Percentiles rank a stretch among this genome's conserved stretches.
These are phyloP conservation scores for Ogataea ganodermae DNA, from an alignment of 805 yeast genomes.

Conservation along the genomic window DNA sequence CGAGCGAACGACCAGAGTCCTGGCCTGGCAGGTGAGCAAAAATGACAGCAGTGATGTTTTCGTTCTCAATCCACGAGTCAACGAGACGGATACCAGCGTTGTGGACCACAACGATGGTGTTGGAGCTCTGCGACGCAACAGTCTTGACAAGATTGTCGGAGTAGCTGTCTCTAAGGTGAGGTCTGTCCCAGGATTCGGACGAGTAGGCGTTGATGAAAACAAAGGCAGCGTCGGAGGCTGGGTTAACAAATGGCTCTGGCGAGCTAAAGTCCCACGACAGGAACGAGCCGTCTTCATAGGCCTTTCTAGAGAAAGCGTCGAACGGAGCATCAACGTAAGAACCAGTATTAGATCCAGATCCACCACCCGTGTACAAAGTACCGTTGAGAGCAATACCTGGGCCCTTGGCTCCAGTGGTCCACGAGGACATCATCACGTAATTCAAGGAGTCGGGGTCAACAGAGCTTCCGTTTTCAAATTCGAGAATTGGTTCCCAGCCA, in stretches of 20 bases:
- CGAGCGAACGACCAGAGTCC: slow-evolving; percentile 56
- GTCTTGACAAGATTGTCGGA: slow-evolving; percentile 49
- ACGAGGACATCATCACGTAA: slow-evolving; percentile 10
- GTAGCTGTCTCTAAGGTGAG: slow-evolving; percentile 58
- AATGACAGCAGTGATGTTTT: slow-evolving; percentile 58
- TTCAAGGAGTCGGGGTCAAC: neutral
- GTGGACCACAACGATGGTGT: slow-evolving; percentile 60
- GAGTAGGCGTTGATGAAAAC: slow-evolving; percentile 57
- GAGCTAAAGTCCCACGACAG: slow-evolving; percentile 30
- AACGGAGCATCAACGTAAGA: slow-evolving; percentile 60
- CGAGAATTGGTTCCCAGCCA: slow-evolving; percentile 9
- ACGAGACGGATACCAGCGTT: slow-evolving; percentile 62
- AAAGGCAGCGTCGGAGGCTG: slow-evolving; percentile 47
- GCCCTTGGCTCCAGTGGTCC: slow-evolving; percentile 7
- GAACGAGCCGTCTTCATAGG: slow-evolving; percentile 28
- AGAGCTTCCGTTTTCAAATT: slow-evolving; percentile 14
- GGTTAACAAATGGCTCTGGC: slow-evolving; percentile 48
- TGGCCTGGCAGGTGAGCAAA: slow-evolving; percentile 40
- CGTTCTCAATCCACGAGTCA: slow-evolving; percentile 56
- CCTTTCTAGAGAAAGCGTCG: slow-evolving; percentile 53
- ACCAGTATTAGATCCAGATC: slow-evolving; percentile 59
- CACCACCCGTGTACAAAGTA: slow-evolving; percentile 62
- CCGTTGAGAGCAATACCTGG: slow-evolving; percentile 43
- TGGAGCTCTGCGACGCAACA: slow-evolving; percentile 51
- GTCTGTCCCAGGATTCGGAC: slow-evolving; percentile 61